These are phyloP conservation scores for Tuber indicum DNA, from an alignment of 495 filamentous ascomycete genomes.

Conservation along the genomic window DNA sequence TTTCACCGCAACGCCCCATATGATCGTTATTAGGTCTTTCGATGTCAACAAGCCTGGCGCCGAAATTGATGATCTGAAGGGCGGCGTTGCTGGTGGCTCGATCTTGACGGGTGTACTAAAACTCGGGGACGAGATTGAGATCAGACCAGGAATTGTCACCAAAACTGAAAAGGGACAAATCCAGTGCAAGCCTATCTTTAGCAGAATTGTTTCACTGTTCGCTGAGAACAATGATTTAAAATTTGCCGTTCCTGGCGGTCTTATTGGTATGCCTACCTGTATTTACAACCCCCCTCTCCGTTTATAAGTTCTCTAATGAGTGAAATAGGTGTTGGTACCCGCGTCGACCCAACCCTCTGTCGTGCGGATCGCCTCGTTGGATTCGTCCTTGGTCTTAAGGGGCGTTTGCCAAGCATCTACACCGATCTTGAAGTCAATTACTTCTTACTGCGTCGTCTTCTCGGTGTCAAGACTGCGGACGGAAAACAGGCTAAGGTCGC, in stretches of 20 bases:
- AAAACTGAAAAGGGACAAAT: conserved; percentile 90
- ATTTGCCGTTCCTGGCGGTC: conserved; percentile 91
- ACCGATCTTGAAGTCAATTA: conserved; percentile 98
- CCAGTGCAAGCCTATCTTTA: conserved; percentile 94
- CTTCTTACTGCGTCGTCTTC: conserved; percentile 84
- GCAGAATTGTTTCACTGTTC: conserved; percentile 85
- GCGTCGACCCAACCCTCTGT: conserved; percentile 94
- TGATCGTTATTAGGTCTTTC: conserved; percentile 98
- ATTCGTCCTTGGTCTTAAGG: conserved; percentile 92
- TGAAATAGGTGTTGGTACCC: conserved; percentile 72
- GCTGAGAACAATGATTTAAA: conserved; percentile 97
- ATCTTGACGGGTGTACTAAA: conserved; percentile 94
- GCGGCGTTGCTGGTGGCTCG: conserved; percentile 94
- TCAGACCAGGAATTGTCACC: conserved; percentile 89
- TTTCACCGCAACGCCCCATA: conserved; percentile 83
- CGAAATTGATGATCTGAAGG: conserved; percentile 98
- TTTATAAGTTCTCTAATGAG: conserved; percentile 22
- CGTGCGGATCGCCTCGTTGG: conserved; percentile 97
- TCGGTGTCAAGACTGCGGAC: conserved; percentile 95
- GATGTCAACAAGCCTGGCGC: conserved; percentile 99
- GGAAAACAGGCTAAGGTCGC: conserved; percentile 99
- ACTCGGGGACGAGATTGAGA: conserved; percentile 95
- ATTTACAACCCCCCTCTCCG: not conserved
- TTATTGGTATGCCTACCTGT: conserved; percentile 55
- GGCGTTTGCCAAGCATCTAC: conserved; percentile 87